phyloP scores from a whole-genome alignment of 2,329 filamentous ascomycete genomes.

The Parascedosporium putredinis region DNA sequence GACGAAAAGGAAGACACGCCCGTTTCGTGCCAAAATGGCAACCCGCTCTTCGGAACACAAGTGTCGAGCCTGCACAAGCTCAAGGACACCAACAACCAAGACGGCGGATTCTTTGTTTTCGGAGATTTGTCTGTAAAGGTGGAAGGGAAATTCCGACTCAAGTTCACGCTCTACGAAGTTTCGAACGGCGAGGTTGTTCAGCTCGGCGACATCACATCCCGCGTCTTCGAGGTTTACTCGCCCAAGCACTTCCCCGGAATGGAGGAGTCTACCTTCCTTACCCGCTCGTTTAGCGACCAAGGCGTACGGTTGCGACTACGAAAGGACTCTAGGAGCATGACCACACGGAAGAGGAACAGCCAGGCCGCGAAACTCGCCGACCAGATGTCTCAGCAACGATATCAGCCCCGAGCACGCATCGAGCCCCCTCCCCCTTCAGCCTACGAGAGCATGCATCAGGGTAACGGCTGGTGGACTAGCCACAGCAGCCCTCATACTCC shows the following conservation, averaged over 20 bases:
- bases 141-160: slow-evolving; percentile 61
- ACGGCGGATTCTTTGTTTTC: slow-evolving; percentile 86
- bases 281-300: slow-evolving; percentile 75
- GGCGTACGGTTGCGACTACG: slow-evolving; percentile 73
- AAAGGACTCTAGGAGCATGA: slow-evolving; percentile 62
- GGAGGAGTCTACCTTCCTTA: slow-evolving; percentile 71
- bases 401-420: slow-evolving; percentile 4
- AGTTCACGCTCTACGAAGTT: slow-evolving; percentile 65
- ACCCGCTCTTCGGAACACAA: slow-evolving; percentile 57
- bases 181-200: slow-evolving; percentile 20
- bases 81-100: slow-evolving; percentile 66
- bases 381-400: slow-evolving; percentile 4
- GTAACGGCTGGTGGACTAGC: slow-evolving; percentile 6
- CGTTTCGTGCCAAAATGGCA: slow-evolving; percentile 23
- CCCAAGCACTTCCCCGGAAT: slow-evolving; percentile 69
- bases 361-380: slow-evolving; percentile 14
- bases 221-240: slow-evolving; percentile 55
- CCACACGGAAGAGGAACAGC: slow-evolving; percentile 34
- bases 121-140: slow-evolving; percentile 72
- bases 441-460: slow-evolving; percentile 5
- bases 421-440: neutral
- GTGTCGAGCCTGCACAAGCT: slow-evolving; percentile 74
- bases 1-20: slow-evolving; percentile 25
- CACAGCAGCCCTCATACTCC: slow-evolving; percentile 4
- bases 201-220: slow-evolving; percentile 36